Evolutionary conservation across 2,329 filamentous ascomycete species (phyloP), one percentile per base, ranked within the genome.

Genomic region (Pleurostoma richardsiae): DNA sequence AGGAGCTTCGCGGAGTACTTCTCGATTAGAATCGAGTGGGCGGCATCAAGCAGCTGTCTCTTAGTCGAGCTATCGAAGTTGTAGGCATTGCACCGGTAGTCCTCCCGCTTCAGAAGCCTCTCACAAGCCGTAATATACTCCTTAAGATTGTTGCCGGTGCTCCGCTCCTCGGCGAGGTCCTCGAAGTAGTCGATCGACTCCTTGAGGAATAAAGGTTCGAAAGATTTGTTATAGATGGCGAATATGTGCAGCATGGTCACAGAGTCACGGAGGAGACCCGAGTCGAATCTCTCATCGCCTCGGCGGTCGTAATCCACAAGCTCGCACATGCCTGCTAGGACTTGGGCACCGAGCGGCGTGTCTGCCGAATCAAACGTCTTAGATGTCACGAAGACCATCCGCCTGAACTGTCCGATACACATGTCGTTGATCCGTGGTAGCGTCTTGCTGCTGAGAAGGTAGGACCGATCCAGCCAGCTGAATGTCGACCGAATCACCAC

Each of bases 391-490:
- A 77, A 84, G 3, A 76, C 64, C 54, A 74, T 76, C 49, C 68
- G 77, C 45, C 88, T 80, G 62, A 97, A 99, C 49, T 90, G 77
- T 10, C 75, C 68, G 46, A 94, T 82, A 4, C 85, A 82, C 72
- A 95, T 83, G 59, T 95, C 89, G 59, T 91, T 86, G 47, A 99
- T 82, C 31, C 86, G 86, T 7, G 77, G 76, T 33, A 78, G 69
- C 27, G 85, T 81, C 54, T 85, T 83, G 41, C 84, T 83, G 48
- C 86, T 84, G 3, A 96, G 73, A 6, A 99, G 76, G 60, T 90
- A 96, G 3, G 90, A 88, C 52, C 94, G 84, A 63, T 99, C 92
- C 54, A 99, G 78, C 60, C 91, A 99, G 69, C 90, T 95, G 68
- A 96, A 97, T 38, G 95, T 86, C 52, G 88, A 92, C 42, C 90